These are phyloP conservation scores for Pleurotus eryngii DNA, from an alignment of 768 basidiomycete genomes.

Conservation along the genomic window DNA sequence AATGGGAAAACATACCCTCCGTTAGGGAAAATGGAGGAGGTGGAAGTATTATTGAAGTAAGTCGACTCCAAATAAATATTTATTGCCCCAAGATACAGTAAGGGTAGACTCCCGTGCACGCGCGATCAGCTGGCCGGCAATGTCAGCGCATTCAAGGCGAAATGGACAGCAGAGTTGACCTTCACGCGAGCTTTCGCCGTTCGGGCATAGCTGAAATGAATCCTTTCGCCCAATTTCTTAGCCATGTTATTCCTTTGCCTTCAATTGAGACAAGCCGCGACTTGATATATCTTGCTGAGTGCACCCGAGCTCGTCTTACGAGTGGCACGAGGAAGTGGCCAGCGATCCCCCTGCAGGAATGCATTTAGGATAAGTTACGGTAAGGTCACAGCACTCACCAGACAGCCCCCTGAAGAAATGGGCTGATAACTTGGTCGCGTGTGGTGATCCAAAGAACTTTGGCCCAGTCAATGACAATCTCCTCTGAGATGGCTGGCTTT, in stretches of 20 bases:
- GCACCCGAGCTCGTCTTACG: slow-evolving; percentile 29
- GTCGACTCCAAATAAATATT: no score
- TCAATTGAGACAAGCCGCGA: slow-evolving; percentile 25
- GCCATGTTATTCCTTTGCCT: slow-evolving; percentile 38
- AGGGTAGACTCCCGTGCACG: no score
- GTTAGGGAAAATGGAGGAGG: no score
- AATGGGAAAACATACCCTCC: no score
- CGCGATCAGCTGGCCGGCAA: no score
- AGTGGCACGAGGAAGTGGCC: slow-evolving; percentile 43
- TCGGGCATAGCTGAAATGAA: slow-evolving; percentile 18
- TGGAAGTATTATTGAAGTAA: no score
- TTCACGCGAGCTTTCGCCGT: background rate
- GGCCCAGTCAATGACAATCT: slow-evolving; percentile 52
- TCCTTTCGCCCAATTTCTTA: slow-evolving; percentile 32
- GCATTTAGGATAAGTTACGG: background rate
- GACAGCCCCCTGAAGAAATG: slow-evolving; percentile 61
- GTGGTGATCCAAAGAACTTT: slow-evolving; percentile 59
- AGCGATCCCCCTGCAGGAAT: slow-evolving; percentile 37
- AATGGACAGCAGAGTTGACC: no score
- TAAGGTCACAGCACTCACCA: slow-evolving; percentile 42
- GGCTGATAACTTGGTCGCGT: slow-evolving; percentile 67
- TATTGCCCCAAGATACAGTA: no score
- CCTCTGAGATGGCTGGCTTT: slow-evolving; percentile 21
- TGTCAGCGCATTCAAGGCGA: no score
- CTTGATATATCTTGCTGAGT: slow-evolving; percentile 25